These are phyloP conservation scores for Toxicodendron radicans DNA, from an alignment of 345 rosid genomes.

Conservation along the genomic window DNA sequence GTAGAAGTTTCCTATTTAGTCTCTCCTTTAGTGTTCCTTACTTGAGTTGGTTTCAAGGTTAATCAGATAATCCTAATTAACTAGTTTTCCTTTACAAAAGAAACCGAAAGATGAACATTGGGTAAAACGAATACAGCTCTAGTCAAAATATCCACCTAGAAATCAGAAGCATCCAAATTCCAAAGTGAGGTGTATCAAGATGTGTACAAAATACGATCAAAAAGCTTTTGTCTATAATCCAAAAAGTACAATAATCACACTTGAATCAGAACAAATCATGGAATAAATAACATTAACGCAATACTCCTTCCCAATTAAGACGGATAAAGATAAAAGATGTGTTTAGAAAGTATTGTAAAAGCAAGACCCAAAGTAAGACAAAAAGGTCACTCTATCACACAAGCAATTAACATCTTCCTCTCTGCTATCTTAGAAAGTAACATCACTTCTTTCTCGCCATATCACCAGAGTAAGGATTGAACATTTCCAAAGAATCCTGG, in stretches of 20 bases:
- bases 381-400: background rate
- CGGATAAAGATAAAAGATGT: background rate
- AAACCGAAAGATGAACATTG: background rate
- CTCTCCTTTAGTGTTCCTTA: background rate
- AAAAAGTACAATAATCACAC: background rate
- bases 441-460: background rate
- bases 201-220: no score
- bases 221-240: background rate
- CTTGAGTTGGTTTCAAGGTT: background rate
- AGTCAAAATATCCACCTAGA: background rate
- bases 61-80: background rate
- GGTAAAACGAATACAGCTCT: no score
- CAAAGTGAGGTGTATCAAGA: background rate
- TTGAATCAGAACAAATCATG: background rate
- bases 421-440: background rate
- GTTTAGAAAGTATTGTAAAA: background rate
- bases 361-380: background rate
- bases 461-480: background rate
- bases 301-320: background rate
- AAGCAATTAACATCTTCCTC: background rate
- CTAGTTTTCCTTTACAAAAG: background rate
- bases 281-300: background rate
- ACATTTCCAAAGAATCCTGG: background rate
- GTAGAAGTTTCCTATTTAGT: background rate
- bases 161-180: background rate